Evolutionary conservation across 2,329 filamentous ascomycete species (phyloP).

Genomic region (Dactylonectria macrodidyma): DNA sequence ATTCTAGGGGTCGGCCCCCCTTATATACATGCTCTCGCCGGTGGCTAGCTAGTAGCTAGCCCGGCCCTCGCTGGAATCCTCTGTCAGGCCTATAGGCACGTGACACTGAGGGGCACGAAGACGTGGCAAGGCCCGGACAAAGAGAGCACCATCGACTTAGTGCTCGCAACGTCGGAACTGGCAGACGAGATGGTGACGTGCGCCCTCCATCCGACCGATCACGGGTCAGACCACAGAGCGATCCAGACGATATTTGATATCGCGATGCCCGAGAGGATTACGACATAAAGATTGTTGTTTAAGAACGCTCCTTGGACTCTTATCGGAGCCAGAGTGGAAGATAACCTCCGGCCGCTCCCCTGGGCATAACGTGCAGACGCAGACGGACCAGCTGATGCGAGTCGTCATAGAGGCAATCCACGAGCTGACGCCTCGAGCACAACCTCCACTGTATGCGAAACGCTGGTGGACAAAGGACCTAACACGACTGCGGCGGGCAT

Average conservation of each 20-base stretch:
- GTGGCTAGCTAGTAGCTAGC: too few relatives aligned
- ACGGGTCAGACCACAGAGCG: constrained; percentile 49
- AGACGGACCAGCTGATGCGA: too few relatives aligned
- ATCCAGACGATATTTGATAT: constrained; percentile 52
- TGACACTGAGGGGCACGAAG: constrained; percentile 50
- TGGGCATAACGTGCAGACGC: neutral
- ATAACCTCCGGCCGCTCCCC: neutral
- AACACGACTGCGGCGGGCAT: neutral
- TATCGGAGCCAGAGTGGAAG: neutral
- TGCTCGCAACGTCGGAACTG: constrained; percentile 41
- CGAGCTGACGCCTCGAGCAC: neutral
- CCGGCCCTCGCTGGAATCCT: too few relatives aligned
- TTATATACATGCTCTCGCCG: too few relatives aligned
- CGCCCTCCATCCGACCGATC: constrained; percentile 34
- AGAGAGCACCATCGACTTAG: constrained; percentile 31
- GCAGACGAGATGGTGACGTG: constrained; percentile 34
- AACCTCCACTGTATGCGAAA: neutral
- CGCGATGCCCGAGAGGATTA: constrained; percentile 9
- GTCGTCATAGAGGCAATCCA: too few relatives aligned
- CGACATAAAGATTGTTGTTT: constrained; percentile 29
- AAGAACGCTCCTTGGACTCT: neutral
- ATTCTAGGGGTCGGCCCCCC: too few relatives aligned
- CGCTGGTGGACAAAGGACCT: neutral
- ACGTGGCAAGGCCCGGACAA: constrained; percentile 47
- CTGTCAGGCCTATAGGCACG: too few relatives aligned